Evolutionary conservation across 2,329 filamentous ascomycete genomes (phyloP).

Genomic region (Arthroderma sp.): DNA sequence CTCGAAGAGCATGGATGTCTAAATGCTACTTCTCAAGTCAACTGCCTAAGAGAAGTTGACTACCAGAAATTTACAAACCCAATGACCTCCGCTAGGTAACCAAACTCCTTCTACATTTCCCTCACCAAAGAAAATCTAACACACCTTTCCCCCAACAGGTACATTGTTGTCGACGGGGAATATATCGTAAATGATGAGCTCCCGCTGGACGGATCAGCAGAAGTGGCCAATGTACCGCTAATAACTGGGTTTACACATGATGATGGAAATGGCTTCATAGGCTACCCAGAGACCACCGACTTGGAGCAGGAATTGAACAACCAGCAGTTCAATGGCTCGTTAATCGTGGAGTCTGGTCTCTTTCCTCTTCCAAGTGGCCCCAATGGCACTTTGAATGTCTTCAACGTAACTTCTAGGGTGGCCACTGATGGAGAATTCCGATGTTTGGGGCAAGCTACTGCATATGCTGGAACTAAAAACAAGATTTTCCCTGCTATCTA

Average conservation of each 20-base stretch:
- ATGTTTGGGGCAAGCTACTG: constrained; percentile 45
- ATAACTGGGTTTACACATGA: constrained; percentile 43
- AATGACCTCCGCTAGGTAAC: constrained; percentile 26
- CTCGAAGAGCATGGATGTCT: constrained; percentile 38
- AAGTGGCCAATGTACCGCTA: constrained; percentile 37
- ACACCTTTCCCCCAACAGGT: background rate
- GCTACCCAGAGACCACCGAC: constrained; percentile 35
- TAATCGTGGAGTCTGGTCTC: constrained; percentile 31
- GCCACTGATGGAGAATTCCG: constrained; percentile 46
- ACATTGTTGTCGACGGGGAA: constrained; percentile 41
- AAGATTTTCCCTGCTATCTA: background rate
- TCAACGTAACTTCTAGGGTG: constrained; percentile 40
- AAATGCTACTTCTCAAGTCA: constrained; percentile 26
- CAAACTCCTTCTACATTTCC: constrained; percentile 12
- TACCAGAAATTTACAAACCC: constrained; percentile 8
- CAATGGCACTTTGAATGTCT: constrained; percentile 40
- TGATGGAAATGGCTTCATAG: constrained; percentile 30
- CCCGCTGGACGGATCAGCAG: constrained; percentile 29
- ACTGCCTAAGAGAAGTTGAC: constrained; percentile 39
- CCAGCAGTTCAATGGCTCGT: constrained; percentile 30
- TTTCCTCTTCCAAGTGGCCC: constrained; percentile 37
- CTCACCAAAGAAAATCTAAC: background rate
- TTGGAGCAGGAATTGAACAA: constrained; percentile 33
- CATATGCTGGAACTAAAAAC: constrained; percentile 18
- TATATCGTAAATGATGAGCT: constrained; percentile 41